A percentile compares a stretch with the other conserved stretches of the same genome.
Evolutionary conservation across 305 asterid species (phyloP).

Genomic region (Solanum chacoense): DNA sequence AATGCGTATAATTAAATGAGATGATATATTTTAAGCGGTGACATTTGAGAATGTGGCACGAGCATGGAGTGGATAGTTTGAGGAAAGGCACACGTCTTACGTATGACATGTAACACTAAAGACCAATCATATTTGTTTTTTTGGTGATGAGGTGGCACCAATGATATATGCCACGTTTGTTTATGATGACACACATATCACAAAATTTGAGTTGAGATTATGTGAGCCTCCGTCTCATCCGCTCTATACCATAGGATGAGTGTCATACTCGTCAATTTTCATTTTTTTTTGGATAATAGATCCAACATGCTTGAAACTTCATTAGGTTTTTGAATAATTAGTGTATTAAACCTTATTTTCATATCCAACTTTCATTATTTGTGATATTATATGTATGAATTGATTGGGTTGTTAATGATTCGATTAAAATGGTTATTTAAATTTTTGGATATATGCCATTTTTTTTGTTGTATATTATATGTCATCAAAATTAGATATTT

Average conservation of each 20-base stretch:
- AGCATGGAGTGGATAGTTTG: neutral
- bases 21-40: neutral
- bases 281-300: too few species aligned
- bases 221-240: too few species aligned
- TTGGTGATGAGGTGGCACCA: neutral
- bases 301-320: neutral
- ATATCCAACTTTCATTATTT: neutral
- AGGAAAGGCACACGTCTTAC: neutral
- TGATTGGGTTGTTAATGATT: neutral
- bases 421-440: neutral
- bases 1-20: neutral
- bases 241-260: too few species aligned
- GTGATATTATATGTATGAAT: neutral
- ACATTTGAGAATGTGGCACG: neutral
- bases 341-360: neutral
- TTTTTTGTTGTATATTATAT: neutral
- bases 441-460: neutral
- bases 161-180: neutral
- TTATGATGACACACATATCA: neutral
- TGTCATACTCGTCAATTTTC: neutral
- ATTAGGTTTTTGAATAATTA: too few species aligned
- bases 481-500: neutral
- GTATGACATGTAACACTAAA: neutral
- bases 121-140: neutral
- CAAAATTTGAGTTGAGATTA: neutral